A percentile compares a stretch with the other conserved stretches of the same genome.
phyloP scores from a whole-genome alignment of 2,329 filamentous ascomycete genomes.

The Stemphylium lycopersici region DNA sequence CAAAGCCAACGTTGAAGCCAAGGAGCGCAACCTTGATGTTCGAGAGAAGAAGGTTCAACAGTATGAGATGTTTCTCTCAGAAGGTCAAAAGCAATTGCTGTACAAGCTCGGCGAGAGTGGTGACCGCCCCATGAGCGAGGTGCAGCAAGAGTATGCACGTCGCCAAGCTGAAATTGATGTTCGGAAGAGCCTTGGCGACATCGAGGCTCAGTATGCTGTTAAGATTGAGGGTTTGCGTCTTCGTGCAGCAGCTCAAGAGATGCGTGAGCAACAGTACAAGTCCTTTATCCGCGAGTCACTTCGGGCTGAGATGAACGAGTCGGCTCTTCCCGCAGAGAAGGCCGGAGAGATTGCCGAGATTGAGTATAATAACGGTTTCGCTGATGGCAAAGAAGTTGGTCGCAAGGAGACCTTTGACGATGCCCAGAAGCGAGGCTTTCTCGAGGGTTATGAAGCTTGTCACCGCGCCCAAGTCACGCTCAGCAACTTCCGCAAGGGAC shows the following conservation, averaged over 20 bases:
- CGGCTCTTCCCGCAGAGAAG: not conserved
- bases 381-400: conserved; percentile 7
- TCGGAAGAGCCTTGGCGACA: conserved; percentile 1
- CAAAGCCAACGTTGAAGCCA: conserved; percentile 15
- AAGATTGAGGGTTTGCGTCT: conserved; percentile 16
- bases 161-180: conserved; percentile 12
- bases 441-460: conserved; percentile 29
- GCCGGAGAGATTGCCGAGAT: conserved; percentile 2
- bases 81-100: conserved; percentile 31
- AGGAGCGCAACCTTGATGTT: conserved; percentile 13
- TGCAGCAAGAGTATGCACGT: conserved; percentile 12
- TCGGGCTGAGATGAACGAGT: conserved; percentile 7
- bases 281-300: conserved; percentile 8
- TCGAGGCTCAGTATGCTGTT: conserved; percentile 9
- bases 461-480: conserved; percentile 14
- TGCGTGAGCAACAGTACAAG: conserved; percentile 31
- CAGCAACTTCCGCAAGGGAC: conserved; percentile 21
- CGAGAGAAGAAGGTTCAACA: conserved; percentile 24
- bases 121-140: conserved; percentile 9
- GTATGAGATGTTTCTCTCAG: conserved; percentile 24
- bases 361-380: conserved; percentile 21
- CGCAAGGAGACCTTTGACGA: not conserved
- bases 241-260: conserved; percentile 18
- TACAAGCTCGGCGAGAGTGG: conserved; percentile 16
- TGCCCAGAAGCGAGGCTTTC: conserved; percentile 9